Conservation (phyloP, 2,329 filamentous ascomycete species). For the Pochonia chlamydosporia region DNA sequence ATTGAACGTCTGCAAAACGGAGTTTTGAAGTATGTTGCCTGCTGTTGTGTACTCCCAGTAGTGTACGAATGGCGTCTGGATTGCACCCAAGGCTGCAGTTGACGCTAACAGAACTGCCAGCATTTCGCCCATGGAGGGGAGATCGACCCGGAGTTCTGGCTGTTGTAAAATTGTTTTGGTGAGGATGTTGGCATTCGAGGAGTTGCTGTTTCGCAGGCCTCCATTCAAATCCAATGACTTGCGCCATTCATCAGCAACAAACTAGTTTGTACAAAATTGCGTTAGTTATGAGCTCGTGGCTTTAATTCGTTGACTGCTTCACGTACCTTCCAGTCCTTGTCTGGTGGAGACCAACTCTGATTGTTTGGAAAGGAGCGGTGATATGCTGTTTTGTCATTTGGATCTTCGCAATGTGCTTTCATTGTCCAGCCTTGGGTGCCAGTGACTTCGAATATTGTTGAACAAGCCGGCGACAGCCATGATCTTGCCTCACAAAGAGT, state of each 20-base stretch:
- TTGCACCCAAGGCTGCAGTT: conserved; percentile 56
- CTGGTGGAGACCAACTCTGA: conserved; percentile 25
- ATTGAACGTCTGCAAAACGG: conserved; percentile 54
- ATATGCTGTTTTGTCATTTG: conserved; percentile 49
- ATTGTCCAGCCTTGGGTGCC: conserved; percentile 54
- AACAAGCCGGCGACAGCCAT: conserved; percentile 59
- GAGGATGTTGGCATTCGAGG: conserved; percentile 51
- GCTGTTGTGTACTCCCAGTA: conserved; percentile 41
- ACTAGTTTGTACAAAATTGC: conserved; percentile 20
- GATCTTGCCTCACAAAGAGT: conserved; percentile 64
- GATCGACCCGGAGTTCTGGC: conserved; percentile 35
- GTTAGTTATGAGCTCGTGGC: conserved; percentile 6
- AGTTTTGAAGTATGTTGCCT: conserved; percentile 29
- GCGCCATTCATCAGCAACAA: conserved; percentile 49
- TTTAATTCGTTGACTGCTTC: not conserved
- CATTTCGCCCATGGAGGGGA: conserved; percentile 69
- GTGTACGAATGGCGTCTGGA: conserved; percentile 55
- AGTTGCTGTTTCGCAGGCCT: conserved; percentile 48
- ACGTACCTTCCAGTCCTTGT: conserved; percentile 43
- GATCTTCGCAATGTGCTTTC: conserved; percentile 55
- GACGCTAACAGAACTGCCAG: conserved; percentile 64
- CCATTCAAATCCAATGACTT: conserved; percentile 49
- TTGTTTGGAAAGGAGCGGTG: conserved; percentile 29
- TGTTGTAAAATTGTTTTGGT: conserved; percentile 45
- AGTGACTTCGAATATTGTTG: conserved; percentile 53